phyloP scores from a whole-genome alignment of 2,329 filamentous ascomycete species.

The Pseudonectria buxi region DNA sequence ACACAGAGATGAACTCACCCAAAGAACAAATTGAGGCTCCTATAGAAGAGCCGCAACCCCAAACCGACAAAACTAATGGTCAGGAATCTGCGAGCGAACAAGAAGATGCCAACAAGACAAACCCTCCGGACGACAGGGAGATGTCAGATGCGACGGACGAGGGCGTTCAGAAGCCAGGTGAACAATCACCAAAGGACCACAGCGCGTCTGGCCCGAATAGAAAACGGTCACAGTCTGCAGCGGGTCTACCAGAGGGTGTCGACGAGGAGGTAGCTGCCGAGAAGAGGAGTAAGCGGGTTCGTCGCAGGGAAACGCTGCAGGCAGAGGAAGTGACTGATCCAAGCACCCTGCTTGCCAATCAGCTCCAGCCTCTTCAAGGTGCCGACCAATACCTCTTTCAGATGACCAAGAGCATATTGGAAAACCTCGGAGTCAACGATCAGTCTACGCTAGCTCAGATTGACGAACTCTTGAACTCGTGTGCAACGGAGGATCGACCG shows the following conservation, averaged over 20 bases:
- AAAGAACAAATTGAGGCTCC: constrained; percentile 11
- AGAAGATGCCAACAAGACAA: constrained; percentile 4
- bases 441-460: constrained; percentile 38
- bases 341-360: constrained; percentile 44
- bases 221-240: constrained; percentile 57
- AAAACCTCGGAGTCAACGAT: constrained; percentile 49
- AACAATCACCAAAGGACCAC: constrained; percentile 26
- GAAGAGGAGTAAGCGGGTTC: constrained; percentile 60
- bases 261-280: constrained; percentile 53
- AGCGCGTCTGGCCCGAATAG: constrained; percentile 39
- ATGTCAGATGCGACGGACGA: constrained; percentile 16
- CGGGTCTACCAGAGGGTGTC: constrained; percentile 47
- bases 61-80: constrained; percentile 5
- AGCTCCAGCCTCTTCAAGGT: constrained; percentile 51
- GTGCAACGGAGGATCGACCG: constrained; percentile 43
- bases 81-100: constrained; percentile 3
- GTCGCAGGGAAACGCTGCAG: constrained; percentile 47
- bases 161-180: constrained; percentile 21
- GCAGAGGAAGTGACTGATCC: constrained; percentile 48
- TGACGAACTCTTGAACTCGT: constrained; percentile 46
- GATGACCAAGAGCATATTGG: constrained; percentile 47
- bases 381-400: constrained; percentile 51
- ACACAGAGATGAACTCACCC: constrained; percentile 17
- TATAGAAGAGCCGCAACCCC: constrained; percentile 6
- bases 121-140: constrained; percentile 16